phyloP scores from a whole-genome alignment of 1,284 basidiomycete species.

The Apiotrichum gracile region DNA sequence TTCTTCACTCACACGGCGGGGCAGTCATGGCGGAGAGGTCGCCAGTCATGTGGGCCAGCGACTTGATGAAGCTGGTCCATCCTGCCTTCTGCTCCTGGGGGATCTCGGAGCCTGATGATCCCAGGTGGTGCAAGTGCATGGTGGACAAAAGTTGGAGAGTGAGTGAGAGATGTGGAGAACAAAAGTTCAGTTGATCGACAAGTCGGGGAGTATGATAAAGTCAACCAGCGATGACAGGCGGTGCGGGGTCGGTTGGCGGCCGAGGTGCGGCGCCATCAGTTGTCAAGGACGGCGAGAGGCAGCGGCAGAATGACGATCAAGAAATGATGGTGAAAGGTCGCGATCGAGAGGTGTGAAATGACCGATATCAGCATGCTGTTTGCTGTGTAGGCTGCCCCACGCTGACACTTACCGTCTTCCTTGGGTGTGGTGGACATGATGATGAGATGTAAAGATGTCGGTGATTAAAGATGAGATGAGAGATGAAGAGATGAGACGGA shows the following conservation, averaged over 20 bases:
- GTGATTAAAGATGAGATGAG: neutral
- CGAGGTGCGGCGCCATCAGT: too few relatives aligned
- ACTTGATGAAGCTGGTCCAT: conserved; percentile 48
- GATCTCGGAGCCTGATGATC: conserved; percentile 26
- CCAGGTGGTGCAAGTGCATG: conserved; percentile 11
- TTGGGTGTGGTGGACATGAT: conserved; percentile 7
- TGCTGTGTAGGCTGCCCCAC: too few relatives aligned
- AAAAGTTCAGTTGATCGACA: neutral
- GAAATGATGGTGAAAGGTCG: too few relatives aligned
- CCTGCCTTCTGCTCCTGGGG: conserved; percentile 48
- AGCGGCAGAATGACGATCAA: too few relatives aligned
- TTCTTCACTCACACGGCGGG: conserved; percentile 52
- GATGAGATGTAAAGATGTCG: neutral
- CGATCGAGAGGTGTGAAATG: too few relatives aligned
- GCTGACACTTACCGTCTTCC: conserved; percentile 4
- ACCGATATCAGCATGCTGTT: too few relatives aligned
- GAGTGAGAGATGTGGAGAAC: too few relatives aligned
- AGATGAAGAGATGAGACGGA: neutral
- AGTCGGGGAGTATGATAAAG: too few relatives aligned
- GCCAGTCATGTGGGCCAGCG: conserved; percentile 76
- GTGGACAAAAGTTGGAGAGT: neutral
- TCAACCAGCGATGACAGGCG: too few relatives aligned
- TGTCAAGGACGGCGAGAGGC: too few relatives aligned
- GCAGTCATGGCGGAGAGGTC: conserved; percentile 92
- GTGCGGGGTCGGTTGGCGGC: too few relatives aligned